A percentile compares a stretch with the other conserved stretches of the same genome.
These are phyloP conservation scores for Suillus alpinus DNA, from an alignment of 768 basidiomycete species.

Conservation along the genomic window DNA sequence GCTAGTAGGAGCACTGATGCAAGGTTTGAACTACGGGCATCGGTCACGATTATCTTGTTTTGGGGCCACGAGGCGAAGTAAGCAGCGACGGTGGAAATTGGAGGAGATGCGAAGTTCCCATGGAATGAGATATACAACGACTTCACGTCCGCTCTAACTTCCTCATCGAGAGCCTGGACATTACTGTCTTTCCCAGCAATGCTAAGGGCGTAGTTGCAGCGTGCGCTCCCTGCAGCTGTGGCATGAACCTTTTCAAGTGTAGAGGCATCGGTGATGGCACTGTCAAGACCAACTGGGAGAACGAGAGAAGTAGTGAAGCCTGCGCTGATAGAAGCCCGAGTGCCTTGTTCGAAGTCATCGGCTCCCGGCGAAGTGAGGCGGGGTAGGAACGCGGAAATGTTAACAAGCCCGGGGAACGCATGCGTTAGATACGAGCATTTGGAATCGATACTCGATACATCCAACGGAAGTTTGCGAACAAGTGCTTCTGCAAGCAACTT, in stretches of 20 bases:
- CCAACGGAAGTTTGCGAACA: slow-evolving; percentile 83
- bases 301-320: slow-evolving; percentile 89
- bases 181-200: slow-evolving; percentile 75
- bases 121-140: slow-evolving; percentile 84
- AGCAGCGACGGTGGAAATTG: slow-evolving; percentile 73
- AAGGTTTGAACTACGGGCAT: slow-evolving; percentile 88
- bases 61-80: slow-evolving; percentile 89
- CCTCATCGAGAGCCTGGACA: slow-evolving; percentile 62
- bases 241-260: slow-evolving; percentile 68
- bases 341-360: slow-evolving; percentile 61
- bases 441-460: slow-evolving; percentile 87
- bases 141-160: slow-evolving; percentile 75
- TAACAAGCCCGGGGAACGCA: slow-evolving; percentile 89
- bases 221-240: slow-evolving; percentile 61
- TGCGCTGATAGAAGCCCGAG: slow-evolving; percentile 79
- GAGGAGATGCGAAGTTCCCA: slow-evolving; percentile 41
- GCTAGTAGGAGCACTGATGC: slow-evolving; percentile 92
- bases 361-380: slow-evolving; percentile 44
- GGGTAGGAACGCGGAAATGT: slow-evolving; percentile 85
- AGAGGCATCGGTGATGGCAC: slow-evolving; percentile 61
- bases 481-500: slow-evolving; percentile 94
- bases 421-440: slow-evolving; percentile 92
- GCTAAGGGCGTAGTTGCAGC: slow-evolving; percentile 86
- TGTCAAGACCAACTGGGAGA: slow-evolving; percentile 64
- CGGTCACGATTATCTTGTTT: slow-evolving; percentile 92